A percentile compares a stretch with the other conserved stretches of the same genome.
Evolutionary conservation across 768 basidiomycete genomes (phyloP).

Genomic region (Tephrocybe sp.): DNA sequence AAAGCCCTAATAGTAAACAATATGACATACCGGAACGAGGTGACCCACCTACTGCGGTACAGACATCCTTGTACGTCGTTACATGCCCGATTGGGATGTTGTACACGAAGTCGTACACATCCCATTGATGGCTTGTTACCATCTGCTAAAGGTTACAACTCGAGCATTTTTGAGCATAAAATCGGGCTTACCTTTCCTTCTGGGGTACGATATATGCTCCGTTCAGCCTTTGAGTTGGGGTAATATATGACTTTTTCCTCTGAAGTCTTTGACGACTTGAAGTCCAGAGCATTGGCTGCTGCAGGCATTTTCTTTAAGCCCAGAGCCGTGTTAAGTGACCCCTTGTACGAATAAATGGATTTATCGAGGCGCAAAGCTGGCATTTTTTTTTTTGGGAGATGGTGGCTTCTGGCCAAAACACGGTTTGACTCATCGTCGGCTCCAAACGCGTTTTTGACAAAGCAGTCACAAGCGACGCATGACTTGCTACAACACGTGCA

Average conservation of each 20-base stretch:
- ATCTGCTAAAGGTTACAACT: slow-evolving; percentile 27
- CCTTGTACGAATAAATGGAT: slow-evolving; percentile 12
- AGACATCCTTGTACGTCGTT: slow-evolving; percentile 55
- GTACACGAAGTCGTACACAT: slow-evolving; percentile 51
- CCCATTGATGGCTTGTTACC: slow-evolving; percentile 55
- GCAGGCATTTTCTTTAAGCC: not conserved
- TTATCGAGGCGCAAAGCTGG: slow-evolving; percentile 18
- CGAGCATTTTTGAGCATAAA: not conserved
- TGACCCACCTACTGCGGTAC: slow-evolving; percentile 51
- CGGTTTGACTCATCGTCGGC: not conserved
- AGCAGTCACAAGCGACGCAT: not conserved
- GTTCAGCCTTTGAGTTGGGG: slow-evolving; percentile 23
- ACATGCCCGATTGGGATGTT: slow-evolving; percentile 51
- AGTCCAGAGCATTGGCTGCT: not conserved
- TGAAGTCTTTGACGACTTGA: not conserved
- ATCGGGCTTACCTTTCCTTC: slow-evolving; percentile 30
- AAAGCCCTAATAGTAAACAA: not conserved
- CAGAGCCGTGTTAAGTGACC: not conserved
- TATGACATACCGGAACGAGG: slow-evolving; percentile 58
- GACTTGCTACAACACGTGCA: not conserved
- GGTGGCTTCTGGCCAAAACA: not conserved
- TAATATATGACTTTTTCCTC: slow-evolving; percentile 16
- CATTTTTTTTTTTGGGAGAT: slow-evolving; percentile 1
- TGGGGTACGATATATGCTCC: slow-evolving; percentile 28
- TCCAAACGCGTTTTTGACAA: not conserved